A percentile compares a stretch with the other conserved stretches of the same genome.
Conservation (phyloP, 2,329 filamentous ascomycete genomes). For the Sclerotinia sclerotiorum region DNA sequence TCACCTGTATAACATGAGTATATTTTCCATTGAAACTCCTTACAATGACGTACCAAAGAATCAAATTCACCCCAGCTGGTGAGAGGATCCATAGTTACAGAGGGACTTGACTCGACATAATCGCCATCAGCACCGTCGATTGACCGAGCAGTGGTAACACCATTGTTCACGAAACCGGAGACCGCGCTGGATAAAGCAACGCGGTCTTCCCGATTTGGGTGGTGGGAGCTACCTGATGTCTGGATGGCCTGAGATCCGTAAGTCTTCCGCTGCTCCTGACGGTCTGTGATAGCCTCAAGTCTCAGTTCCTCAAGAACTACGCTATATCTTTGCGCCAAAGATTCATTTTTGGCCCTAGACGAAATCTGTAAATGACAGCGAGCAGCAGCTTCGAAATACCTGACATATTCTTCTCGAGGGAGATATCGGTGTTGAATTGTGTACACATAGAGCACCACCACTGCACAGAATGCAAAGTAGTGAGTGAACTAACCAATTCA, state of each 20-base stretch:
- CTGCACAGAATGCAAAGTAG: slow-evolving; percentile 49
- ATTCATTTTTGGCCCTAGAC: slow-evolving; percentile 43
- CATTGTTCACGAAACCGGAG: background rate
- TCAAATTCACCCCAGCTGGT: slow-evolving; percentile 39
- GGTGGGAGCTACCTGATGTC: background rate
- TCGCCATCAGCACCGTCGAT: slow-evolving; percentile 21
- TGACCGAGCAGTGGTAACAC: slow-evolving; percentile 16
- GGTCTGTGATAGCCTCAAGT: slow-evolving; percentile 28
- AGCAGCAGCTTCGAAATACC: slow-evolving; percentile 43
- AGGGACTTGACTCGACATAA: slow-evolving; percentile 24
- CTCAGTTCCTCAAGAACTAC: slow-evolving; percentile 46
- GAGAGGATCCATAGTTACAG: slow-evolving; percentile 31
- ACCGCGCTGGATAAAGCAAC: background rate
- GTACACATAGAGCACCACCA: slow-evolving; percentile 48
- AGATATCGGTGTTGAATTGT: slow-evolving; percentile 44
- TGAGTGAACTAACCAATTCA: slow-evolving; percentile 40
- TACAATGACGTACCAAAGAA: slow-evolving; percentile 33
- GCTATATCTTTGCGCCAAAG: slow-evolving; percentile 45
- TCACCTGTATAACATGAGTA: slow-evolving; percentile 27
- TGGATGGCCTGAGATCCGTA: background rate
- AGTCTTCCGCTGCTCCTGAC: background rate
- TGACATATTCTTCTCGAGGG: slow-evolving; percentile 36
- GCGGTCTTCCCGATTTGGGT: background rate
- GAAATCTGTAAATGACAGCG: slow-evolving; percentile 46
- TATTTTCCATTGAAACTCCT: background rate